Percentiles rank a stretch among this genome's conserved stretches.
These are phyloP conservation scores for Madurella mycetomatis DNA, from an alignment of 2,329 filamentous ascomycete species.

Conservation along the genomic window DNA sequence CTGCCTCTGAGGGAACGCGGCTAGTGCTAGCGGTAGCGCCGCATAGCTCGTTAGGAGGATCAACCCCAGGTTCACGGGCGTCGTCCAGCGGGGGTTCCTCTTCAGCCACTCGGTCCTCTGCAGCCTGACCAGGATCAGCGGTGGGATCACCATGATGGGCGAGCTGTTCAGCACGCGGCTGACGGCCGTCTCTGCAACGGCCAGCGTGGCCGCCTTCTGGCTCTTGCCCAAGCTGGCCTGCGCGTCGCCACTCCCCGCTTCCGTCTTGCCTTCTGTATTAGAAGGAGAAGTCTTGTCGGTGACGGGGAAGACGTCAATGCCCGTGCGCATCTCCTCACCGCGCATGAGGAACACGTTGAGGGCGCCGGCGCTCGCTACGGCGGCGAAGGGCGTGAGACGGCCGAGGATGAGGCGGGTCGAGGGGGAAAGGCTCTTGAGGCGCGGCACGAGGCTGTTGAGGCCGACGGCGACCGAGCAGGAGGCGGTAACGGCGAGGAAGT, in stretches of 20 bases:
- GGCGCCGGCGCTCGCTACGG: constrained; percentile 84
- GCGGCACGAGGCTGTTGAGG: constrained; percentile 83
- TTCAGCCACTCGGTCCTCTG: constrained; percentile 82
- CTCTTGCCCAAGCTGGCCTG: constrained; percentile 69
- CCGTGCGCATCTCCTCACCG: constrained; percentile 85
- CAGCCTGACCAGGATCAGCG: constrained; percentile 76
- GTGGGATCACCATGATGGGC: constrained; percentile 95
- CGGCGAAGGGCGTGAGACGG: constrained; percentile 92
- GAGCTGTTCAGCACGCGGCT: constrained; percentile 90
- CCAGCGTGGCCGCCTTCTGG: constrained; percentile 79
- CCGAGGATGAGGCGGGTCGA: constrained; percentile 70
- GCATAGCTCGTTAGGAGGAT: constrained; percentile 84
- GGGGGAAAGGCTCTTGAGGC: constrained; percentile 71
- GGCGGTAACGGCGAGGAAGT: constrained; percentile 84
- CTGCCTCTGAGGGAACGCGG: constrained; percentile 89
- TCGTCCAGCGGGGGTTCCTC: constrained; percentile 67
- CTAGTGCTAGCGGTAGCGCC: constrained; percentile 83
- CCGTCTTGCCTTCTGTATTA: constrained; percentile 33
- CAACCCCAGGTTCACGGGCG: constrained; percentile 80
- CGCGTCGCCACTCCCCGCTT: constrained; percentile 41
- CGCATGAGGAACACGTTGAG: constrained; percentile 98
- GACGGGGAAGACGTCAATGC: constrained; percentile 88
- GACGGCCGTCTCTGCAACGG: constrained; percentile 88
- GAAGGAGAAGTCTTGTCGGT: constrained; percentile 52
- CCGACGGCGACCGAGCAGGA: constrained; percentile 92